These are phyloP conservation scores for Skeletonema marinoi DNA, from an alignment of 108 stramenopile species.

Conservation along the genomic window DNA sequence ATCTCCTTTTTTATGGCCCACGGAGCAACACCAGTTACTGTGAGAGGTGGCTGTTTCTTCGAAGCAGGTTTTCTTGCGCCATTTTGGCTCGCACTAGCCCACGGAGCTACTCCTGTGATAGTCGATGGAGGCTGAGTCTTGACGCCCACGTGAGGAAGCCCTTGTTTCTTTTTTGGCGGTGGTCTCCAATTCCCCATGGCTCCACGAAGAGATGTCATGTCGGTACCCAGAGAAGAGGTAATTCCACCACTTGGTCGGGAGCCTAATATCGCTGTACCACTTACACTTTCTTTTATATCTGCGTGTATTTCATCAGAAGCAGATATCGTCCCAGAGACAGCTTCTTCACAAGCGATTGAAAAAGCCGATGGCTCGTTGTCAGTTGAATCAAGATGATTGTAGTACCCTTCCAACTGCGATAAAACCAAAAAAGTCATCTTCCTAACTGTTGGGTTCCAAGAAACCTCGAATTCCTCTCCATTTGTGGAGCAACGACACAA, in stretches of 20 bases:
- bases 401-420: conserved; percentile 38
- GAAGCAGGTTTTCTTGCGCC: conserved; percentile 2
- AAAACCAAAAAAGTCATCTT: conserved; percentile 81
- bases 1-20: conserved; percentile 54
- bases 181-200: conserved; percentile 76
- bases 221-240: background rate
- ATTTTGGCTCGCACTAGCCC: conserved; percentile 49
- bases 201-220: conserved; percentile 58
- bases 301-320: background rate
- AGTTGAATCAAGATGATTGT: conserved; percentile 21
- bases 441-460: conserved; percentile 89
- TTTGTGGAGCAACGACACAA: conserved; percentile 50
- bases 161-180: conserved; percentile 23
- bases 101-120: conserved; percentile 83
- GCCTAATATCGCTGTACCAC: conserved; percentile 21
- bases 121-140: conserved; percentile 56
- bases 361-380: conserved; percentile 9
- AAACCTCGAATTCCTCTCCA: conserved; percentile 43
- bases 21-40: conserved; percentile 71
- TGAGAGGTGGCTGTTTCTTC: conserved; percentile 52
- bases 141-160: conserved; percentile 15
- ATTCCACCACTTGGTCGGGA: conserved; percentile 19
- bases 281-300: background rate
- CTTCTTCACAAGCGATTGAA: conserved; percentile 32
- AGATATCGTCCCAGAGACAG: conserved; percentile 22